Percentiles rank a stretch among this genome's conserved stretches.
Conservation (phyloP, 352 stramenopile genomes). For the Thraustochytrium sp. region DNA sequence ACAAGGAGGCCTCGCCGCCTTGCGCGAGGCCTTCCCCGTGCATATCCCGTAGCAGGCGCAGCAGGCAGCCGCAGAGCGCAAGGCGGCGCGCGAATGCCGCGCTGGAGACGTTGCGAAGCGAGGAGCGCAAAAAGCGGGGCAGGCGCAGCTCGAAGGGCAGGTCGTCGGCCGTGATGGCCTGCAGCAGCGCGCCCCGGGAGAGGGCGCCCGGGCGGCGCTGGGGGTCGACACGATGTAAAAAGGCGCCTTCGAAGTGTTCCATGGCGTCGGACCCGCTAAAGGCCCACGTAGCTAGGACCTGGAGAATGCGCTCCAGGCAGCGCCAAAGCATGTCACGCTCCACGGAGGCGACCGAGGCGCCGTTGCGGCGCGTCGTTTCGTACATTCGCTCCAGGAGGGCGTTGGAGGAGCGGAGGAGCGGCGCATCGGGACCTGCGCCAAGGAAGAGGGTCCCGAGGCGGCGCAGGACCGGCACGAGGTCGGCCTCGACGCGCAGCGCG, state of each 20-base stretch:
- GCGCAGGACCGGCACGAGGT: background rate
- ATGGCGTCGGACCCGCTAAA: background rate
- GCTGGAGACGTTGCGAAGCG: background rate
- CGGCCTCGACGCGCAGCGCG: background rate
- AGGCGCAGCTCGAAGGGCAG: background rate
- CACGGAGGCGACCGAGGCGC: background rate
- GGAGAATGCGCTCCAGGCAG: background rate
- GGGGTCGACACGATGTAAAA: background rate
- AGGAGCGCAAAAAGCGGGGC: background rate
- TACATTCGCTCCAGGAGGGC: background rate
- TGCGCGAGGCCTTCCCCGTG: too few species aligned
- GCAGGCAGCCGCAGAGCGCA: background rate
- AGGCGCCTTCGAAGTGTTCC: background rate
- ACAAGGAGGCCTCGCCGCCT: background rate
- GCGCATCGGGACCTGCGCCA: too few species aligned
- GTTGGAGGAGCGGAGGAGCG: background rate
- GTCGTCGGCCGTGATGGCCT: background rate
- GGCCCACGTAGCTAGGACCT: background rate
- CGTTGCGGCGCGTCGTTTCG: background rate
- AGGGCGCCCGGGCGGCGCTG: background rate
- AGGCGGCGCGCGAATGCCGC: background rate
- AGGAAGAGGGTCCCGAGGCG: background rate
- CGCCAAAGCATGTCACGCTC: conserved; percentile 4
- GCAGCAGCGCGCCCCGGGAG: background rate
- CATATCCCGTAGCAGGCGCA: background rate